Base-by-base conservation (phyloP, 345 rosid genomes). In the Erodium maritimum region DNA sequence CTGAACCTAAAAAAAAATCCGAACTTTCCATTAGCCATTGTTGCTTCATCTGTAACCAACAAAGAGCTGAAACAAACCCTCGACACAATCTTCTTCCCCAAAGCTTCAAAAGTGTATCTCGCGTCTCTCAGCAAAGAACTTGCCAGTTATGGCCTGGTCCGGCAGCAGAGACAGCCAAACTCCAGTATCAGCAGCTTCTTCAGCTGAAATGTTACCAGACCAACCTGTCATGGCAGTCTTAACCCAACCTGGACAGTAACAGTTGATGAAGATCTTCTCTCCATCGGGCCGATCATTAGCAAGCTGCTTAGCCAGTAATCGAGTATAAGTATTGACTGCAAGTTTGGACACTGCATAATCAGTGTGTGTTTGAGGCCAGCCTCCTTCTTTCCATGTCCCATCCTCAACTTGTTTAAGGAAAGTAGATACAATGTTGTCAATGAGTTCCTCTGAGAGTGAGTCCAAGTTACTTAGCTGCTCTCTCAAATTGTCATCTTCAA, bases 211-310 rank as follows among this genome's bases (percentile, higher is more conserved):
- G 65, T 80, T 85, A n/a, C 99, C 99, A 3, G 95, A 84, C 88
- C 93, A 93, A 50, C 94, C 87, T 0, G 96, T 89, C 95, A 93
- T 78, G 0, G 96, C 94, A n/a, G 96, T 93, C 78, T 82, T 93
- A 13, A 85, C 99, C 99, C 91, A 87, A 52, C 99, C 99, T 0
- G 99, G 99, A 67, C 99, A 93, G 75, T 79, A 93, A 60, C 94
- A 87, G 64, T 93, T 93, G 58, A 84, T 74, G 57, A 75, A 79
- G 56, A 93, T 85, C 77, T 85, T 87, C 71, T 78, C 59, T 37
- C 88, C 99, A 21, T 87, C 95, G 4, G 86, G 82, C 50, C 88
- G 84, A 56, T 80, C 75, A 0, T 73, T 68, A 29, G 37, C 37
- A 6, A 93, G 70, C 54, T 70, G 70, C 66, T 72, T 82, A 0